phyloP scores from a whole-genome alignment of 169 alveolate species.

The Eimeria zaria region DNA sequence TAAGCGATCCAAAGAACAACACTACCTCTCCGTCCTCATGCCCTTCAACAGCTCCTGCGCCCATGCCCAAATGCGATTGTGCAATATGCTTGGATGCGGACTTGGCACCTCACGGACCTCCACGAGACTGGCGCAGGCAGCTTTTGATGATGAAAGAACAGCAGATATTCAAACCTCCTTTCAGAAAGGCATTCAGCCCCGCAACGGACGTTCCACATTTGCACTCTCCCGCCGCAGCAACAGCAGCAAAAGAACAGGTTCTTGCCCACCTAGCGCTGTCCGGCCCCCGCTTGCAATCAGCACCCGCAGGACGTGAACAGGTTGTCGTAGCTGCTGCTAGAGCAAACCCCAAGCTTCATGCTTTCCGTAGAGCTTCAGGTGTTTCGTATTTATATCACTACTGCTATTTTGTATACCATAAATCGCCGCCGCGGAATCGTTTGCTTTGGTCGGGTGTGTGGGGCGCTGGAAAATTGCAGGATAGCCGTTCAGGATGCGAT shows the following conservation, averaged over 20 bases:
- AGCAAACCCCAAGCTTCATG: background rate
- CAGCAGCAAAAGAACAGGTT: slow-evolving; percentile 8
- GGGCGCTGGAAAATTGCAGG: slow-evolving; percentile 35
- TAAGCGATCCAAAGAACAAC: background rate
- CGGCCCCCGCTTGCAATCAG: background rate
- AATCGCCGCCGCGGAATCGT: slow-evolving; percentile 1
- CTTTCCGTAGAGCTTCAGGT: background rate
- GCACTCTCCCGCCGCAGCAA: background rate
- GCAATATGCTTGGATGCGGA: slow-evolving; percentile 16
- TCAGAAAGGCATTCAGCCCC: slow-evolving; percentile 14
- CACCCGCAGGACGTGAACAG: background rate
- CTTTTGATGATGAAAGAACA: slow-evolving; percentile 27
- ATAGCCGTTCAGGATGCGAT: background rate
- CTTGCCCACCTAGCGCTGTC: background rate
- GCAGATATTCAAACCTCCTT: background rate
- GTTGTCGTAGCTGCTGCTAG: background rate
- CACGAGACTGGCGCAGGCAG: slow-evolving; percentile 35
- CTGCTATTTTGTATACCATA: background rate
- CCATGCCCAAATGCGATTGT: slow-evolving; percentile 15
- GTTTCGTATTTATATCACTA: background rate
- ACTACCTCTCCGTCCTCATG: background rate
- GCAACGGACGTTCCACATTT: background rate
- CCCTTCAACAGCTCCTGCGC: slow-evolving; percentile 10
- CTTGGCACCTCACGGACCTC: background rate
- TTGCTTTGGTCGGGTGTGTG: background rate